Evolutionary conservation across 805 yeast genomes (phyloP), one percentile per base, ranked within the genome.

Genomic region (Cyberlindnera amylophila): DNA sequence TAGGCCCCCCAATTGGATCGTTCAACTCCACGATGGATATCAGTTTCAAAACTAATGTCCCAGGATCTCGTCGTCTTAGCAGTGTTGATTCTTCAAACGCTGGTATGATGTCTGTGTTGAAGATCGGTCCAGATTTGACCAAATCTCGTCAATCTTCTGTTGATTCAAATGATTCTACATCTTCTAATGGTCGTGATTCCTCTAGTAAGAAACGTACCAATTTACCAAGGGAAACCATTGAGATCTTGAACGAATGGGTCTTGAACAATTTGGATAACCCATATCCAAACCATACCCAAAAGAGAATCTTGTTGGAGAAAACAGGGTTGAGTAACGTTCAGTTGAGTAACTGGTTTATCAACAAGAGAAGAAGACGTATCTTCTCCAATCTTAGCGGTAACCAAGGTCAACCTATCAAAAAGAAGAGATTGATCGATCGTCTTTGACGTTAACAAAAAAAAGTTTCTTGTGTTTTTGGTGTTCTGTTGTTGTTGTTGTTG

Each of bases 261-360:
- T 67, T 79, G 44, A 77, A 77, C 29, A 90, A 86, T 59, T 65
- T 85, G 52, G 78, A 81, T 47, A 85, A 86, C 55, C 96, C 96
- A 12, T 86, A 86, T 61, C 96, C 96, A 3, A 82, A 86, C 40
- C 84, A 84, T 41, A 76, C 78, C 36, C 95, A 86, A 54, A 86
- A 87, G 66, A 72, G 75, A 48, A 78, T 77, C 54, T 69, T 86
- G 42, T 75, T 84, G 71, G 69, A 72, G 51, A 71, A 74, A 57
- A 86, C 96, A 0, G 91, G 93, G 0, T 70, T 86, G 57, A 83
- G 86, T 49, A 79, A 82, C 62, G 87, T 84, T 47, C 96, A 86
- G 62, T 71, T 86, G 47, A 75, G 85, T 51, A 87, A 86, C 58
- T 86, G 96, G 96, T 86, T 86, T 55, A 87, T 86, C 57, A 86